phyloP scores from a whole-genome alignment of 495 filamentous ascomycete species.

The Stereocaulon alpinum region DNA sequence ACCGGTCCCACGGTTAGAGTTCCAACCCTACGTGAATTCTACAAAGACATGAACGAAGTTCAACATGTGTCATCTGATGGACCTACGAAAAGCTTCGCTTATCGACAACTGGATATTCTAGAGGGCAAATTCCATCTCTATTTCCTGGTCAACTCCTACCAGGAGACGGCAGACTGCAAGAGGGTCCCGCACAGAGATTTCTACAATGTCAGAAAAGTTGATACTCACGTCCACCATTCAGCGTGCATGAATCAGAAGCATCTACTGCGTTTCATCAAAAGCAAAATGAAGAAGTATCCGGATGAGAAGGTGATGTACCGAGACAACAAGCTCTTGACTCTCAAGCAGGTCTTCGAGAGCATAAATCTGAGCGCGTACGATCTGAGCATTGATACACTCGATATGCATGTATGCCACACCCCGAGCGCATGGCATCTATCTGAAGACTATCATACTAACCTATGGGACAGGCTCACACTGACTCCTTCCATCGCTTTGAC shows the following conservation, averaged over 20 bases:
- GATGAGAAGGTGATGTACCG: conserved; percentile 89
- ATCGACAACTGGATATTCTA: conserved; percentile 83
- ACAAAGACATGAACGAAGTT: conserved; percentile 85
- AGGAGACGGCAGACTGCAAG: conserved; percentile 96
- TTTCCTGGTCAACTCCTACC: conserved; percentile 83
- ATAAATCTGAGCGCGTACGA: conserved; percentile 97
- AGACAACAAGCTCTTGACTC: conserved; percentile 84
- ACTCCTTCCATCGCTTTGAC: conserved; percentile 97
- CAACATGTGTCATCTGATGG: conserved; percentile 82
- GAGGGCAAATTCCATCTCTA: conserved; percentile 97
- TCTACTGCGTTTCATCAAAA: conserved; percentile 94
- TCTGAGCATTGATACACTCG: conserved; percentile 93
- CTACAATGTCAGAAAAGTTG: conserved; percentile 97
- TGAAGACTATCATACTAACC: conserved; percentile 7
- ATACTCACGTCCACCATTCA: conserved; percentile 98
- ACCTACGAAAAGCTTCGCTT: conserved; percentile 93
- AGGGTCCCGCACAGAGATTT: conserved; percentile 95
- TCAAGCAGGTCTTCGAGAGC: conserved; percentile 90
- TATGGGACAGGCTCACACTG: conserved; percentile 67
- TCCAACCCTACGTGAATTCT: conserved; percentile 85
- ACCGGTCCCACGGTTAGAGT: conserved; percentile 64
- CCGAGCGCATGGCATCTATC: not conserved
- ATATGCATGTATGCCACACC: conserved; percentile 74
- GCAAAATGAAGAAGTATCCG: conserved; percentile 95
- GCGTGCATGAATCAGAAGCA: conserved; percentile 99